These are phyloP conservation scores for Botrytis sinoallii DNA, from an alignment of 2,329 filamentous ascomycete species.

Conservation along the genomic window DNA sequence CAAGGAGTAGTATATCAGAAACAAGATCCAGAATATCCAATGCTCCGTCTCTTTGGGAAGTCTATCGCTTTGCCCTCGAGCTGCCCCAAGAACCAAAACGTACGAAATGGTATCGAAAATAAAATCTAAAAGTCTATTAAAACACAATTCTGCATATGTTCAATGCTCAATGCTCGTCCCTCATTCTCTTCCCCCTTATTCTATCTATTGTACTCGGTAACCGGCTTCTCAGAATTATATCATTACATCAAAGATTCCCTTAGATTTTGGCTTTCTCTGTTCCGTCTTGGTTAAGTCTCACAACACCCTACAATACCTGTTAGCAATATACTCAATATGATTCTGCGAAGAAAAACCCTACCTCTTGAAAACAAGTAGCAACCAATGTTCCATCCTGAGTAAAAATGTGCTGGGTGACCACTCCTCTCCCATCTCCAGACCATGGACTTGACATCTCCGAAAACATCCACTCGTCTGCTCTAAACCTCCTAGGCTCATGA, in stretches of 20 bases:
- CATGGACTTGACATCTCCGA: conserved; percentile 78
- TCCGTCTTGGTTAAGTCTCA: conserved; percentile 32
- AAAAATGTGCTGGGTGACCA: conserved; percentile 75
- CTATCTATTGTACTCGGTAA: neutral
- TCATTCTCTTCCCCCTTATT: too few relatives aligned
- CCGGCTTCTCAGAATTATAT: neutral
- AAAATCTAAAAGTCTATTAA: conserved; percentile 8
- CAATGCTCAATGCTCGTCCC: neutral
- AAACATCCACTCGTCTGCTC: conserved; percentile 74
- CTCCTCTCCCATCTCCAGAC: conserved; percentile 72
- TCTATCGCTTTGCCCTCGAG: neutral
- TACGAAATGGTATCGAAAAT: neutral
- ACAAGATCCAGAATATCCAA: neutral
- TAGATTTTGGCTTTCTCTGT: conserved; percentile 21
- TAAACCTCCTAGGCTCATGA: conserved; percentile 56
- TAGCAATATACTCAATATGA: conserved; percentile 14
- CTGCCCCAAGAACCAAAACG: neutral
- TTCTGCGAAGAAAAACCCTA: conserved; percentile 17
- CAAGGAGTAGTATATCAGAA: neutral
- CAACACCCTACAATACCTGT: conserved; percentile 31
- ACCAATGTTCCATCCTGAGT: conserved; percentile 67
- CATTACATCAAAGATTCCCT: neutral
- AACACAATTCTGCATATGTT: neutral
- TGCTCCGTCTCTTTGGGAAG: too few relatives aligned
- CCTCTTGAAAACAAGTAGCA: conserved; percentile 80